Evolutionary conservation across 345 rosid species (phyloP).

Genomic region (Trapa bicornis): DNA sequence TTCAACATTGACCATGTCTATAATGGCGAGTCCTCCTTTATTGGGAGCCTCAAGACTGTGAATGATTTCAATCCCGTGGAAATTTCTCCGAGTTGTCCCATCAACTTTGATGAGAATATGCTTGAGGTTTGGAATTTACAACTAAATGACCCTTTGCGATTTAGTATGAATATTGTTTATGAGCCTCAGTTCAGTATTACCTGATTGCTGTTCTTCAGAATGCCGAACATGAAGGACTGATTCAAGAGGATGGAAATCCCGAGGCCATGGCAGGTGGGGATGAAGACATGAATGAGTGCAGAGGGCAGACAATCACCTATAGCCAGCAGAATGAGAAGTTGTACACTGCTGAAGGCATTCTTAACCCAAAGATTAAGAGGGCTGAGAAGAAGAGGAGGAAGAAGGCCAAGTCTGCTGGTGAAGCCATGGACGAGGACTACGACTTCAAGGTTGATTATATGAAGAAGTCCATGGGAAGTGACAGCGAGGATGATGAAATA

Average conservation of each 20-base stretch:
- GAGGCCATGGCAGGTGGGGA: slow-evolving; percentile 30
- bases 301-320: slow-evolving; percentile 25
- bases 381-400: slow-evolving; percentile 83
- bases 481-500: slow-evolving; percentile 19
- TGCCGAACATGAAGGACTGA: slow-evolving; percentile 9
- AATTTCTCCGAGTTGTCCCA: slow-evolving; percentile 56
- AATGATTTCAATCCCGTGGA: slow-evolving; percentile 53
- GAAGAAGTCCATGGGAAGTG: slow-evolving; percentile 36
- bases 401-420: slow-evolving; percentile 24
- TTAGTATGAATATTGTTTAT: not conserved
- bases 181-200: not conserved
- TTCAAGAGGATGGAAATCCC: slow-evolving; percentile 21
- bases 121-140: slow-evolving; percentile 42
- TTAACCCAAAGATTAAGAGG: slow-evolving; percentile 51
- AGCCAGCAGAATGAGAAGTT: slow-evolving; percentile 64
- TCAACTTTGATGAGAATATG: slow-evolving; percentile 58
- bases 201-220: too few relatives aligned
- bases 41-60: slow-evolving; percentile 76
- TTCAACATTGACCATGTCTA: slow-evolving; percentile 79
- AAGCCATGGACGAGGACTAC: slow-evolving; percentile 50
- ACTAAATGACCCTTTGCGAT: not conserved
- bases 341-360: slow-evolving; percentile 53
- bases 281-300: slow-evolving; percentile 18
- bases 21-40: slow-evolving; percentile 62
- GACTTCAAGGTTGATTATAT: slow-evolving; percentile 73